Base-by-base conservation (phyloP, 2,329 filamentous ascomycete genomes). In the Diplodia seriata region DNA sequence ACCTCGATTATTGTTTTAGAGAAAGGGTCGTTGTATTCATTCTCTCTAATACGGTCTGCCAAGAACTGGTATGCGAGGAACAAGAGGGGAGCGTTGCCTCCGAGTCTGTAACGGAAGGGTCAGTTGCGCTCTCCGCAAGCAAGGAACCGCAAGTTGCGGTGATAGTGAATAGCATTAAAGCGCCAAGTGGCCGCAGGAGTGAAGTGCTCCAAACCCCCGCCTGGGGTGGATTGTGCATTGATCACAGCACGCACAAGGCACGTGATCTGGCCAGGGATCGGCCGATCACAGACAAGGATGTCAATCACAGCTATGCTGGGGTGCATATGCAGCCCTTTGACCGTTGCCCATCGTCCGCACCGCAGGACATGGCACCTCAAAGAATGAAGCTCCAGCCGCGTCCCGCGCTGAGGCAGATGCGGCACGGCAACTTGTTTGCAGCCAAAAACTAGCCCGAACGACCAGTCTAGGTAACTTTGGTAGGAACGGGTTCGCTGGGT, bases 1-100 rank as follows among this genome's bases (percentile, higher is more conserved):
- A 75, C 75, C 72, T 81, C 80, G 56, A 82, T 79, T n/a, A 82
- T 80, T 36, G 77, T 75, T 43, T 78, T 76, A 14, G 80, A 71
- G 9, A 85, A 71, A 20, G 74, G 68, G 43, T 82, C 78, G 70
- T 84, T 80, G 71, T 77, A 76, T 66, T 85, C 83, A 55, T 81
- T 78, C 53, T 77, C 77, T 73, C 80, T 81, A 71, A 80, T 76
- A 12, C 82, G 77, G 70, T 85, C 83, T 57, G 82, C 78, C 66
- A 85, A 73, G 72, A 85, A 83, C 70, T 82, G 81, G 71, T 83
- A 83, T 71, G 79, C 82, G 47, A 83, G 70, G 70, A 80, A 82
- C 57, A 84, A 69, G 59, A 85, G 81, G 61, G 74, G 71, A 69
- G 76, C 76, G 64, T 79, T 75, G 69, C 77, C 73, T 20, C 77